phyloP scores from a whole-genome alignment of 2,329 filamentous ascomycete species.

The Curvularia sp. region DNA sequence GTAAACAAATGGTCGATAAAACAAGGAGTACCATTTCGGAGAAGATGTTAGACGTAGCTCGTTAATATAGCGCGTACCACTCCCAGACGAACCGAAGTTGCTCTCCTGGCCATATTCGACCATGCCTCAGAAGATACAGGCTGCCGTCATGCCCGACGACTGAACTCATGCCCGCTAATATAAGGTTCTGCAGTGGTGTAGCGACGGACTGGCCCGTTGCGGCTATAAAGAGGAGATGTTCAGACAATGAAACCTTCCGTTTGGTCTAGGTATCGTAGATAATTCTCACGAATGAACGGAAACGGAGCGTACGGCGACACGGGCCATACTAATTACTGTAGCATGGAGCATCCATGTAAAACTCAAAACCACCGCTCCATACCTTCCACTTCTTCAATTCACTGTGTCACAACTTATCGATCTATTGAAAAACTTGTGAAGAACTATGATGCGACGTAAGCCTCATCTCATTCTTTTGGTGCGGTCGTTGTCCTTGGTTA shows the following conservation, averaged over 20 bases:
- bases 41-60: no score
- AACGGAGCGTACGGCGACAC: background rate
- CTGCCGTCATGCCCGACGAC: background rate
- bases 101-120: background rate
- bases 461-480: background rate
- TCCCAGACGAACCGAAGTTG: no score
- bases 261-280: background rate
- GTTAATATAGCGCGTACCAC: no score
- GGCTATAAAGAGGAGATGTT: background rate
- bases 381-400: background rate
- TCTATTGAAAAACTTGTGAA: background rate
- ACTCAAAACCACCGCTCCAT: background rate
- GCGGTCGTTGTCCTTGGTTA: background rate
- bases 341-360: background rate
- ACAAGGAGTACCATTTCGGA: no score
- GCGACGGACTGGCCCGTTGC: background rate
- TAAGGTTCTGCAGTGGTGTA: background rate
- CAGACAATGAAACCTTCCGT: background rate
- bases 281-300: background rate
- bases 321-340: background rate
- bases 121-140: background rate
- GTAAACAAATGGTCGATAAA: no score
- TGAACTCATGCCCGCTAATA: background rate
- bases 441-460: background rate
- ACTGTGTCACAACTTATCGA: background rate